A percentile compares a stretch with the other conserved stretches of the same genome.
Conservation (phyloP, 2,329 filamentous ascomycete species). For the Triangularia setosa region DNA sequence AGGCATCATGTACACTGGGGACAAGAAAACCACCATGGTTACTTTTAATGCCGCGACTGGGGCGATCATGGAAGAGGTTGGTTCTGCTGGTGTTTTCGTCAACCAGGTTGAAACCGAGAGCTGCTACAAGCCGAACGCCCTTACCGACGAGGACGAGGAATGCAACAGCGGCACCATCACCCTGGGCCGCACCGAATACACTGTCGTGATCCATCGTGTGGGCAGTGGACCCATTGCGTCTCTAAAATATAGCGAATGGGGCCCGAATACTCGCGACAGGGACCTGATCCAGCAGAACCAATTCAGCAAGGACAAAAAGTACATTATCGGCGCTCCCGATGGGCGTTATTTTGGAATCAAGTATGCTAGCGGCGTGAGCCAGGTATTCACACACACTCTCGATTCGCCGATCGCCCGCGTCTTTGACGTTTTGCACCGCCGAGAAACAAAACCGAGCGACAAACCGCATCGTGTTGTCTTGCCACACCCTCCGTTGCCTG, state of each 20-base stretch:
- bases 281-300: slow-evolving; percentile 84
- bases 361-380: slow-evolving; percentile 50
- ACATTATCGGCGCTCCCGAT: slow-evolving; percentile 83
- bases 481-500: slow-evolving; percentile 72
- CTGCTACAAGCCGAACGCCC: slow-evolving; percentile 66
- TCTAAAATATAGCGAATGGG: slow-evolving; percentile 91
- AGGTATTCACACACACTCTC: slow-evolving; percentile 66
- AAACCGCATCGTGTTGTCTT: slow-evolving; percentile 78
- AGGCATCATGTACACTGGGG: slow-evolving; percentile 81
- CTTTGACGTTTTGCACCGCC: slow-evolving; percentile 79
- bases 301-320: slow-evolving; percentile 76
- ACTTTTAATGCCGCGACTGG: slow-evolving; percentile 86
- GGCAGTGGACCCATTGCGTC: slow-evolving; percentile 77
- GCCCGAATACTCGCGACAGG: slow-evolving; percentile 82
- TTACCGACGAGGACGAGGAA: slow-evolving; percentile 66
- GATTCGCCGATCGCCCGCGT: slow-evolving; percentile 78
- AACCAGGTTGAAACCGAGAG: slow-evolving; percentile 61
- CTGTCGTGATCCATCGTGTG: slow-evolving; percentile 74
- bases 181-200: slow-evolving; percentile 85
- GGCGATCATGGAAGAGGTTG: slow-evolving; percentile 77
- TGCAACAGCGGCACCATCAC: slow-evolving; percentile 79
- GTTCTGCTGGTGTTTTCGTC: slow-evolving; percentile 64
- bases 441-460: slow-evolving; percentile 56
- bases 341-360: slow-evolving; percentile 80
- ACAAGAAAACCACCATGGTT: slow-evolving; percentile 86